Evolutionary conservation across 495 filamentous ascomycete genomes (phyloP).

Genomic region (Podospora sp.): DNA sequence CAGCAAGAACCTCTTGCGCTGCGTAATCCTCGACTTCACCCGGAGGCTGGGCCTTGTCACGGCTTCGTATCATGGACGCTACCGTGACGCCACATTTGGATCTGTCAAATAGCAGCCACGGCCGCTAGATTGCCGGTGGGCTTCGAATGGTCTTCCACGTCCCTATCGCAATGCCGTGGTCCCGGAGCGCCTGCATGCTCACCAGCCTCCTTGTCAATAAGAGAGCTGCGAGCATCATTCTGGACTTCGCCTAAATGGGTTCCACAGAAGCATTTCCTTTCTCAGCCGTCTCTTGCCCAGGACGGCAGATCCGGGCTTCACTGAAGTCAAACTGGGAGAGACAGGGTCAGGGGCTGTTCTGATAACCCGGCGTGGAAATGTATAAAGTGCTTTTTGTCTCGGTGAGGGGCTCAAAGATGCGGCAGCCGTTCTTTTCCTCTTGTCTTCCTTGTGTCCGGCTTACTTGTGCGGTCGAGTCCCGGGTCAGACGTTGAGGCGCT

Average conservation of each 20-base stretch:
- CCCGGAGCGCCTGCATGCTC: background rate
- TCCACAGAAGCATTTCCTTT: background rate
- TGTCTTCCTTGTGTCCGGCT: background rate
- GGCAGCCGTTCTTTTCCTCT: background rate
- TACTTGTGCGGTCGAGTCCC: too few species aligned
- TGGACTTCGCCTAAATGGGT: conserved; percentile 6
- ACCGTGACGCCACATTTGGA: background rate
- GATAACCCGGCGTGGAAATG: background rate
- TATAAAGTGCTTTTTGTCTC: background rate
- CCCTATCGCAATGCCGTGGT: background rate
- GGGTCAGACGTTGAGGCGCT: too few species aligned
- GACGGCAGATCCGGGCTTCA: conserved; percentile 8
- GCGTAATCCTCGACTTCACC: background rate
- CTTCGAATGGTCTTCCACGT: background rate
- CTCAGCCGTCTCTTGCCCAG: conserved; percentile 1
- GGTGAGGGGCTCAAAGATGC: background rate
- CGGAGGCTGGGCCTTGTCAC: conserved; percentile 1
- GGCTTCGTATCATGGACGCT: background rate
- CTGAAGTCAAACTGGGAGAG: background rate
- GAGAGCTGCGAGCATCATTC: background rate
- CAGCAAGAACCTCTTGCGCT: background rate
- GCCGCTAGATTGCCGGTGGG: background rate
- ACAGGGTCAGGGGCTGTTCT: background rate
- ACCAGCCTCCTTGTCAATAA: background rate
- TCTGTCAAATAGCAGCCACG: background rate